Evolutionary conservation across 495 filamentous ascomycete species (phyloP), one percentile per base, ranked within the genome.

Genomic region (Talaromyces adpressus): DNA sequence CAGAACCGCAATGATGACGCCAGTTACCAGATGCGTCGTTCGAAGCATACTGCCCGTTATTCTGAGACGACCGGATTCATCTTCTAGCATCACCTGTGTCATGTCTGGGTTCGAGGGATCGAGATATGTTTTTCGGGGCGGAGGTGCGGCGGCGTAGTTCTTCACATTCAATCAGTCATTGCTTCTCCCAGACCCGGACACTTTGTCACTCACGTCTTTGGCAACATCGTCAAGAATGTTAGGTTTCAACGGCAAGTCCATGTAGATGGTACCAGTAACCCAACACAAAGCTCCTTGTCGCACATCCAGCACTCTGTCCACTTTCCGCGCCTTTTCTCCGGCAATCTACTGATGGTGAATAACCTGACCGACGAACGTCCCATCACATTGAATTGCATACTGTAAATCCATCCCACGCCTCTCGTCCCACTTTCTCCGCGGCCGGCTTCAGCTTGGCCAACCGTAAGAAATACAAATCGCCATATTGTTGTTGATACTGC

Each of bases 211-310:
- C 73, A 92, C 91, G 72, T 98, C 92, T 75, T 95, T 96, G 5
- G 89, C 87, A 32, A 99, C 85, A 67, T 99, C 95, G 25, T 97
- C 93, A 34, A 99, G 79, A 76, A 99, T 92, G 69, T 97, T 97
- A 0, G 95, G 95, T 73, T 99, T 99, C 68, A 97, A 72, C 16
- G 90, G 87, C 91, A 98, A 91, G 64, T 97, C 93, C 88, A 97
- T 95, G 65, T 94, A 99, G 30, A 97, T 85, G 0, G 95, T 99
- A 8, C 95, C 95, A 0, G 85, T 81, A 54, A 99, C 89, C 93
- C 93, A 99, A 75, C 95, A 97, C 27, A 98, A 77, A 75, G 97
- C 87, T 59, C 94, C 94, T 73, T 97, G 95, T 68, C 94, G 85
- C 14, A 99, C 95, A 79, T 97, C 93, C 9, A 99, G 82, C 39